These are phyloP conservation scores for Ceratonia siliqua DNA, from an alignment of 306 rosid species.

Conservation along the genomic window DNA sequence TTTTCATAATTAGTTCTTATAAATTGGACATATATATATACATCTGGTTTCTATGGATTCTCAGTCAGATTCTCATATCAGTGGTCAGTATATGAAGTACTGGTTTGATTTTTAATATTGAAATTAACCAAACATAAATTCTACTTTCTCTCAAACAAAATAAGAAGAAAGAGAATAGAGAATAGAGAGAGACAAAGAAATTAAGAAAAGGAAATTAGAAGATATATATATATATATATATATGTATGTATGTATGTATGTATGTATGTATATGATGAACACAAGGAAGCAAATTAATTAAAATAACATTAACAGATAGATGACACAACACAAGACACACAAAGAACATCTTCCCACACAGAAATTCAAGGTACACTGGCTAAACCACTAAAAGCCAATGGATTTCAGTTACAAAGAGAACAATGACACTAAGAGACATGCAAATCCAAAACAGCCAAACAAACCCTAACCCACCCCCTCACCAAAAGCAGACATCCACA, in stretches of 20 bases:
- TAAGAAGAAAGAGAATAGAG: neutral
- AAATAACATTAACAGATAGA: neutral
- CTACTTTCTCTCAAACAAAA: no score
- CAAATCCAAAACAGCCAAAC: neutral
- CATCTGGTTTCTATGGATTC: neutral
- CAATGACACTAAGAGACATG: neutral
- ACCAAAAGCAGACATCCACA: neutral
- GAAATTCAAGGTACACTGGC: neutral
- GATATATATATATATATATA: no score
- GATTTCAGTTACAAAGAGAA: neutral
- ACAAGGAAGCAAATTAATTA: neutral
- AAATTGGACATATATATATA: no score
- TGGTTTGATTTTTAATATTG: no score
- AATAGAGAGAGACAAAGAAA: neutral
- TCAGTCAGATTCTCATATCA: neutral
- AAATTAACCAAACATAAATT: no score
- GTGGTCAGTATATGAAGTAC: neutral
- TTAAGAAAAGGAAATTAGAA: no score
- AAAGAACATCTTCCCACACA: neutral
- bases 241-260: no score
- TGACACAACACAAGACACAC: neutral
- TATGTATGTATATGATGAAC: no score
- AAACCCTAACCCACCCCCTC: neutral
- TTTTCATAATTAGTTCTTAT: no score
- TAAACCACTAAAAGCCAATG: neutral